phyloP scores from a whole-genome alignment of 345 rosid species.

The Citrus mangshanensis region DNA sequence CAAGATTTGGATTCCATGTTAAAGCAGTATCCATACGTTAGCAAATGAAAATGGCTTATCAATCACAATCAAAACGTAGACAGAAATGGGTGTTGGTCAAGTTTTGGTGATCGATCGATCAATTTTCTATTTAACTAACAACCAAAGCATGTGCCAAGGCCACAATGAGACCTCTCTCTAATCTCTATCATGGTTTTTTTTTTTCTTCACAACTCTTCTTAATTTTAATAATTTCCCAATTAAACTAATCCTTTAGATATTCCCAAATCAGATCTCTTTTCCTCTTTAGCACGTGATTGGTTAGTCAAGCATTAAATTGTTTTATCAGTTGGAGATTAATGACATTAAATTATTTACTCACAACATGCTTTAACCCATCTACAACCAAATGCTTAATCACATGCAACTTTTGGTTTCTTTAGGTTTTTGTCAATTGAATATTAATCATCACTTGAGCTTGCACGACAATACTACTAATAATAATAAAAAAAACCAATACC shows the following conservation, averaged over 20 bases:
- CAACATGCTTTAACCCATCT: conserved; percentile 14
- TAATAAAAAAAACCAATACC: too few species aligned
- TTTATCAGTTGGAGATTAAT: neutral
- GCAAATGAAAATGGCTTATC: neutral
- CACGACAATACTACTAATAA: too few species aligned
- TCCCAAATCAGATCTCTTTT: conserved; percentile 1
- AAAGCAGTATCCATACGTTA: neutral
- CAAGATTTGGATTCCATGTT: neutral
- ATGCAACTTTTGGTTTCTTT: conserved; percentile 13
- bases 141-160: conserved; percentile 14
- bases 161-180: neutral
- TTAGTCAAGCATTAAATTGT: neutral
- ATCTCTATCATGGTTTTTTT: neutral
- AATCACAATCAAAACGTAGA: conserved; percentile 2
- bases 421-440: neutral
- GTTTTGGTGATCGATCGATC: neutral
- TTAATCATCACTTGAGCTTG: too few species aligned
- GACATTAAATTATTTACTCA: neutral
- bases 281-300: conserved; percentile 1
- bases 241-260: neutral
- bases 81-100: neutral
- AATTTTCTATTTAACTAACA: neutral
- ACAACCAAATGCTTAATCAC: conserved; percentile 11
- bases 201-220: neutral
- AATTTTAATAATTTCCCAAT: neutral